Evolutionary conservation across 768 basidiomycete species (phyloP), one percentile per base, ranked within the genome.

Genomic region (Austroboletus eburneus): DNA sequence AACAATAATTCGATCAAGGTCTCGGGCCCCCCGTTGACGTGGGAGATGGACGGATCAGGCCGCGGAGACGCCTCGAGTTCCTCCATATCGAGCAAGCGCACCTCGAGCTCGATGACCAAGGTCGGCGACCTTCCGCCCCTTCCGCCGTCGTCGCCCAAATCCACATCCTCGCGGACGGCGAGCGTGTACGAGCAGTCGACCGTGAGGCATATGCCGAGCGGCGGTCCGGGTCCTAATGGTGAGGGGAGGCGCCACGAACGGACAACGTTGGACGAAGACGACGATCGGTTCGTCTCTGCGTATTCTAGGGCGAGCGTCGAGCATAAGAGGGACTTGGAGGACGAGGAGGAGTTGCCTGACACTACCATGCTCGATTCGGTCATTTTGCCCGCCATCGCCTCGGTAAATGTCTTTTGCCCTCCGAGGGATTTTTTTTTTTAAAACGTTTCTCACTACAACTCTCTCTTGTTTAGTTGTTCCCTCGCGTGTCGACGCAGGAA

Each of bases 331-430:
- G 68, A 72, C 14, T 44, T 72, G 20, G 81, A 81, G 21, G 80
- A 81, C 32, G 80, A 80, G 18, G 66, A 67, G 0, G 74, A 72
- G 30, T 46, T 87, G 35, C 81, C 86, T 5, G 87, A 90, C 61
- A 87, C 87, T 22, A 84, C 88, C n/a, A 95, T 98, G 84, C 73
- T 98, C 30, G 93, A 96, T 59, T 91, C 91, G 3, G 95, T 99
- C 24, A 85, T 97, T 42, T 70, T 97, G 23, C 96, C 96, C 20
- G 93, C 93, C n/a, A 85, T 98, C 57, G 90, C 93, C 36, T 94
- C 91, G 51, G 95, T 97, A 56, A 66, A 86, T 8, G 71, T 4
- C 2, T 18, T 40, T 43, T 12, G 30, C 30, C 4, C n/a, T n/a
- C n/a, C n/a, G n/a, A n/a, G n/a, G n/a, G n/a, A n/a, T n/a, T n/a